These are phyloP conservation scores for Pleurotus pulmonarius DNA, from an alignment of 768 basidiomycete species.

Conservation along the genomic window DNA sequence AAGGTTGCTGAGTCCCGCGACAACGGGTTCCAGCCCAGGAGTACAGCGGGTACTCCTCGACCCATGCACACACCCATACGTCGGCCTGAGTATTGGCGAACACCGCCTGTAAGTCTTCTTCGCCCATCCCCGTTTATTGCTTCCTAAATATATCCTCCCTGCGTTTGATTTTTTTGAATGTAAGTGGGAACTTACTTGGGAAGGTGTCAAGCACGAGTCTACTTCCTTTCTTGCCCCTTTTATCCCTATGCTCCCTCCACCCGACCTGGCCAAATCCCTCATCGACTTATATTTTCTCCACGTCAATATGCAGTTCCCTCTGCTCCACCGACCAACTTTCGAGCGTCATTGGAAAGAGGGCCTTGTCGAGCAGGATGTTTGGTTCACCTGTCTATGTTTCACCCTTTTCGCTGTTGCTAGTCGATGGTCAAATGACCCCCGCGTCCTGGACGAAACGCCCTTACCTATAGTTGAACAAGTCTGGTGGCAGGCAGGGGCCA, in stretches of 20 bases:
- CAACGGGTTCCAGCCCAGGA: conserved; percentile 2
- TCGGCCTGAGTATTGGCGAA: conserved; percentile 54
- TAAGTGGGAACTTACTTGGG: conserved; percentile 60
- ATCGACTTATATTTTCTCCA: conserved; percentile 68
- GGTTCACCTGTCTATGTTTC: conserved; percentile 61
- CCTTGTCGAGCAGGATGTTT: conserved; percentile 49
- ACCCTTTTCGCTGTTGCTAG: conserved; percentile 67
- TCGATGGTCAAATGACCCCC: conserved; percentile 59
- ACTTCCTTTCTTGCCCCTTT: conserved; percentile 27
- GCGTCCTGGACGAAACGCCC: conserved; percentile 39
- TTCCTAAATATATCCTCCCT: not conserved
- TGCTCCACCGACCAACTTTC: conserved; percentile 74
- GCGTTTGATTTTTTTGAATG: not conserved
- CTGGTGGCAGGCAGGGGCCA: conserved; percentile 57
- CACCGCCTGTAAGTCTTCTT: conserved; percentile 42
- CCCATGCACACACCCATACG: conserved; percentile 18
- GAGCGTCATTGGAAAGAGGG: conserved; percentile 52
- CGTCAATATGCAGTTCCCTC: conserved; percentile 55
- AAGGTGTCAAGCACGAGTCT: conserved; percentile 35
- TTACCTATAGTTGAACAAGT: conserved; percentile 23
- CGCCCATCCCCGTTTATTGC: conserved; percentile 1
- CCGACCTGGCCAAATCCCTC: conserved; percentile 53
- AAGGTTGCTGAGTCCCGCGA: conserved; percentile 11
- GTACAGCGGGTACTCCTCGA: conserved; percentile 12
- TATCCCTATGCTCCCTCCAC: conserved; percentile 54